Percentiles rank a stretch among this genome's conserved stretches.
Conservation (phyloP, 345 rosid species). For the Viola odorata region DNA sequence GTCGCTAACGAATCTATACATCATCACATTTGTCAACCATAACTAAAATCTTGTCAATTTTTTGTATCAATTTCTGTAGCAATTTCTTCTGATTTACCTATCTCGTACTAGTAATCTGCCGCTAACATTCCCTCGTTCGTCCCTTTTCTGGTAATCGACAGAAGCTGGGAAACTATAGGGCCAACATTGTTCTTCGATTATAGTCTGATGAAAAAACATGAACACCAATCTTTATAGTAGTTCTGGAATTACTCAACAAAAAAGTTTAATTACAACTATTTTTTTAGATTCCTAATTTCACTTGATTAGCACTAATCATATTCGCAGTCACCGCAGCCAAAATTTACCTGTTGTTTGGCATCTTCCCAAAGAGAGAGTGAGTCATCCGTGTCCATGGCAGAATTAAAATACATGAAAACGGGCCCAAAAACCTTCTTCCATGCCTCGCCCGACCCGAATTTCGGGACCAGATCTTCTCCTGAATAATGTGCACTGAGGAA, state of each 20-base stretch:
- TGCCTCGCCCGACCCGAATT: constrained; percentile 47
- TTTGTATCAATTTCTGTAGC: not conserved
- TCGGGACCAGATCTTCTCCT: constrained; percentile 74
- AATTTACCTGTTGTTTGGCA: constrained; percentile 72
- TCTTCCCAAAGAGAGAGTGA: constrained; percentile 83
- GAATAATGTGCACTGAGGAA: constrained; percentile 81
- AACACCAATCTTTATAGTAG: constrained; percentile 7
- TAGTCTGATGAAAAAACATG: constrained; percentile 7
- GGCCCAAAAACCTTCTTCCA: constrained; percentile 99
- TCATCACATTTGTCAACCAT: not conserved
- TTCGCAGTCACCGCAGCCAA: too few relatives aligned
- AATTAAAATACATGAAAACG: constrained; percentile 77
- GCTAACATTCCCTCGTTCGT: constrained; percentile 63
- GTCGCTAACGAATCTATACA: not conserved
- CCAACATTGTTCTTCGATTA: constrained; percentile 57
- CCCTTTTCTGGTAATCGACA: constrained; percentile 63
- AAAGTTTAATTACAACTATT: too few relatives aligned
- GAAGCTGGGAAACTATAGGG: constrained; percentile 91
- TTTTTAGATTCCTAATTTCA: too few relatives aligned
- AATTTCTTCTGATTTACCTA: constrained; percentile 32
- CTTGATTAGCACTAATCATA: too few relatives aligned
- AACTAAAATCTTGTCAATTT: not conserved
- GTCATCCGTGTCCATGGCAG: constrained; percentile 52
- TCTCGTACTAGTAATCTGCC: constrained; percentile 74
- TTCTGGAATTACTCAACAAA: too few relatives aligned